Base-by-base conservation (phyloP, 139 green algal genomes). In the Desmodesmus armatus region DNA sequence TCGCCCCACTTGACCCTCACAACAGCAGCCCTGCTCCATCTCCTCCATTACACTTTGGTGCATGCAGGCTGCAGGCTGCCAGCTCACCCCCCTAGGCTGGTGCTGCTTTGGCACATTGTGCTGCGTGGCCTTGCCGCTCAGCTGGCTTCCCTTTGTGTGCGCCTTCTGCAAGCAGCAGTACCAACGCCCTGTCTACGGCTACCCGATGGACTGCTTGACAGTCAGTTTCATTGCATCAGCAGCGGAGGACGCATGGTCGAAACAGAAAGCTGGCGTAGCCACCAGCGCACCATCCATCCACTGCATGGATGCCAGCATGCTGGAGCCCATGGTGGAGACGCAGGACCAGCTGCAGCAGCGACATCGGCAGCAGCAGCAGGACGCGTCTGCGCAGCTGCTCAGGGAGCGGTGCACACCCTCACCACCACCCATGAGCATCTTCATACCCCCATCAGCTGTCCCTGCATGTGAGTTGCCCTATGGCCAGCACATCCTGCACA, bases 381-480 rank as follows among this genome's bases (percentile, higher is more conserved):
- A 4, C 47, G 17, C 73, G 23, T 35, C 21, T 41, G 19, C 35
- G 44, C 23, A 35, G 73, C 73, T 47, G 29, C 29, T 0, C 1
- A 4, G 3, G 60, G 7, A 39, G 25, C n/a, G n/a, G n/a, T 21
- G 60, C 60, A 69, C n/a, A n/a, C 73, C 55, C n/a, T 65, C 76
- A 3, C 76, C 76, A 5, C 76, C 76, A 39, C 76, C 76, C 3
- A 39, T 25, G 6, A 82, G 76, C 76, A 82, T 82, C 41, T 82
- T 82, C 55, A 37, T 82, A 37, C 76, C 76, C 1, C 76, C 76
- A 7, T 82, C 76, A 58, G 76, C 76, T 27, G 76, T 82, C 15
- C 76, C 76, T 55, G 37, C 76, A 51, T 82, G 76, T 82, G 37
- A 82, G 76, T 82, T 6, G 21, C 35, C 65, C 13, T 25, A 41